A percentile compares a stretch with the other conserved stretches of the same genome.
These are phyloP conservation scores for Neonectria coccinea DNA, from an alignment of 2,329 filamentous ascomycete genomes.

Conservation along the genomic window DNA sequence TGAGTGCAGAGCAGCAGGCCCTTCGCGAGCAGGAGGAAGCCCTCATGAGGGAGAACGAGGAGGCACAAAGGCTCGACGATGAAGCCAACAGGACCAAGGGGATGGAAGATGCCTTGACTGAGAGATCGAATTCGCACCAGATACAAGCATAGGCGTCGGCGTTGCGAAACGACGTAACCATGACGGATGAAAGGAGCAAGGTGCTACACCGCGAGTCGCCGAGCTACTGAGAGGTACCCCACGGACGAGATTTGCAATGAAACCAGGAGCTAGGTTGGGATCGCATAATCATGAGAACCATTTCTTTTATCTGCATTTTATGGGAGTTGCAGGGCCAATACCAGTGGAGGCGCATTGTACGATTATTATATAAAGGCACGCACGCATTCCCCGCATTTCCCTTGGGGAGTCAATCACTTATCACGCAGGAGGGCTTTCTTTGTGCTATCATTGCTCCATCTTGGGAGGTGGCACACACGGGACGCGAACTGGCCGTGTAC, in stretches of 20 bases:
- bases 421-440: constrained; percentile 23
- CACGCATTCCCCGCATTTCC: constrained; percentile 15
- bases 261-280: constrained; percentile 23
- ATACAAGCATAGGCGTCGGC: constrained; percentile 31
- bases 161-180: constrained; percentile 2
- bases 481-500: background rate
- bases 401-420: constrained; percentile 12
- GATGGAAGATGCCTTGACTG: constrained; percentile 39
- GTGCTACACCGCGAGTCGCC: constrained; percentile 30
- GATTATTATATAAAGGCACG: constrained; percentile 29
- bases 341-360: constrained; percentile 27
- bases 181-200: constrained; percentile 5
- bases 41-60: constrained; percentile 65
- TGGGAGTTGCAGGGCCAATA: constrained; percentile 31
- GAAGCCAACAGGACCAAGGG: constrained; percentile 53
- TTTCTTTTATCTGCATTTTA: constrained; percentile 23
- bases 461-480: background rate
- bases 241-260: constrained; percentile 14
- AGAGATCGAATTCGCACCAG: constrained; percentile 37
- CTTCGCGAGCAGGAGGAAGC: constrained; percentile 64
- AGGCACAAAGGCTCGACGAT: constrained; percentile 64
- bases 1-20: constrained; percentile 58
- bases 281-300: constrained; percentile 22
- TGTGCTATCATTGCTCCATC: constrained; percentile 15
- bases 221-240: constrained; percentile 11